Evolutionary conservation across 257 asterid genomes (phyloP).

Genomic region (Rauvolfia tetraphylla): DNA sequence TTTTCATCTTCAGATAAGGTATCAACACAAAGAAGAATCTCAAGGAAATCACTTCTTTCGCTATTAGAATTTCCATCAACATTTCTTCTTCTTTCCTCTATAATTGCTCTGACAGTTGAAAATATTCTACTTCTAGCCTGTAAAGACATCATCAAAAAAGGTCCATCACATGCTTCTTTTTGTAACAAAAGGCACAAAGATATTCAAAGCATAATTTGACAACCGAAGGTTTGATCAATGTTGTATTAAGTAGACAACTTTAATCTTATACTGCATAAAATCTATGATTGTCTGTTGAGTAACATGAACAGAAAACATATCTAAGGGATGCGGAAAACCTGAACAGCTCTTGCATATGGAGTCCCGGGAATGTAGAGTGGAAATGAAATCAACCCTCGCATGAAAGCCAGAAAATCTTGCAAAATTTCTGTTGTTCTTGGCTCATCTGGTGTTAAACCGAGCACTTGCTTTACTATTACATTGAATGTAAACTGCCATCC

Average conservation of each 20-base stretch:
- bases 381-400: slow-evolving; percentile 60
- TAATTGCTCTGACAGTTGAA: slow-evolving; percentile 69
- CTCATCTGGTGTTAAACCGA: slow-evolving; percentile 62
- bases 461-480: slow-evolving; percentile 78
- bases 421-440: slow-evolving; percentile 53
- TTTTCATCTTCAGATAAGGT: slow-evolving; percentile 74
- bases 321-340: slow-evolving; percentile 41
- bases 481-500: slow-evolving; percentile 62
- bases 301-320: too few species aligned
- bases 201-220: slow-evolving; percentile 1
- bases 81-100: slow-evolving; percentile 57
- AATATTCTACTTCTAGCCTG: slow-evolving; percentile 89
- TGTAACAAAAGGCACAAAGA: slow-evolving; percentile 12
- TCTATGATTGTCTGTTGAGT: slow-evolving; percentile 1
- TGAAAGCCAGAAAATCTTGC: slow-evolving; percentile 57
- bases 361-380: slow-evolving; percentile 74
- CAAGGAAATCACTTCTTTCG: slow-evolving; percentile 60
- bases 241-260: neutral
- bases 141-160: slow-evolving; percentile 43
- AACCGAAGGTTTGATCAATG: neutral
- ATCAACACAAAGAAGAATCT: slow-evolving; percentile 49
- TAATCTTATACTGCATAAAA: neutral
- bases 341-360: slow-evolving; percentile 74
- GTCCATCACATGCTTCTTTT: slow-evolving; percentile 41
- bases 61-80: slow-evolving; percentile 20